Base-by-base conservation (phyloP, 495 filamentous ascomycete species). In the Lepidopterella palustris region DNA sequence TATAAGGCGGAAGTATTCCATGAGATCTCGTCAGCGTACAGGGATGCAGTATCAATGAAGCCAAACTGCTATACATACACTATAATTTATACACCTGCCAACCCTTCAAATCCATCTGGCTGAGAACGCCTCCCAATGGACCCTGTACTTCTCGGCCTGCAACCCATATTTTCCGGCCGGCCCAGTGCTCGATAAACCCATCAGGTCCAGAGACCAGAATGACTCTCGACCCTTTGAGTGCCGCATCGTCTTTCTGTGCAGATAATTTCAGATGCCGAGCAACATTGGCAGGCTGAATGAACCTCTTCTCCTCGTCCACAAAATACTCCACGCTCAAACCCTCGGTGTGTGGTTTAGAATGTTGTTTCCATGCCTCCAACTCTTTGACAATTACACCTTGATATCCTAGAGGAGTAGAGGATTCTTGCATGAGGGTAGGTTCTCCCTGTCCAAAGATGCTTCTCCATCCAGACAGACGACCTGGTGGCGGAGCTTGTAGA, bases 151-250 rank as follows among this genome's bases (percentile, higher is more conserved):
- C 88, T 63, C 75, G 74, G 5, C 90, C 90, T 50, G 77, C 77
- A 3, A 78, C 79, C 84, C 85, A 92, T 2, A 78, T 69, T 72
- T 95, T 96, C 4, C 82, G 78, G 4, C 92, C 92, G 5, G 87
- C 88, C 74, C 87, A 87, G 63, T 84, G 80, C 25, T 77, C 79
- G 48, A 97, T 80, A 74, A 97, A 98, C 15, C 93, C 92, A 42
- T 93, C 89, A 0, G 93, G 92, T 0, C 93, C 93, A 1, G 89
- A 92, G 4, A 97, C 77, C 50, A 95, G 73, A 26, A 97, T 75
- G 45, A 95, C 62, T 57, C 83, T 87, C 69, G 57, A 61, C 20
- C 65, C 39, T 61, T 72, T 29, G 24, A 49, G 47, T 2, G 35
- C 6, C 39, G 39, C 26, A 51, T 52, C 40, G 9, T 25, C 23